phyloP scores from a whole-genome alignment of 2,329 filamentous ascomycete species.

The Escovopsis sp. region DNA sequence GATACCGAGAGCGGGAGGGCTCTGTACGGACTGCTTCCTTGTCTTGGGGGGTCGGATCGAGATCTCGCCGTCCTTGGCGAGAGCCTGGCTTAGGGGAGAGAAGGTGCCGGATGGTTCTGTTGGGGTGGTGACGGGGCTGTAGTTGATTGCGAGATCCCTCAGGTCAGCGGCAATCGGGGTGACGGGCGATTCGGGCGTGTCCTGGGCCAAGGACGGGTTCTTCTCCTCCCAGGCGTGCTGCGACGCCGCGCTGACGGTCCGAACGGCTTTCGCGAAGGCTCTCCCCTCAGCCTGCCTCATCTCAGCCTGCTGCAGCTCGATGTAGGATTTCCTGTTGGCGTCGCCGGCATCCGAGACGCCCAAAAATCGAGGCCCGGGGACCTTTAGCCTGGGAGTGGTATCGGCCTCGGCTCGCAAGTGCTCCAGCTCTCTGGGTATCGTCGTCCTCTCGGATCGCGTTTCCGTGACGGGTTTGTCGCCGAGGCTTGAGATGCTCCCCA shows the following conservation, averaged over 20 bases:
- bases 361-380: slow-evolving; percentile 24
- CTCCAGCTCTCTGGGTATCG: neutral
- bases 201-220: slow-evolving; percentile 7
- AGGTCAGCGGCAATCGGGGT: slow-evolving; percentile 13
- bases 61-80: neutral
- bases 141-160: slow-evolving; percentile 16
- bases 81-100: slow-evolving; percentile 8
- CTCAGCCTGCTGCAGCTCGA: slow-evolving; percentile 42
- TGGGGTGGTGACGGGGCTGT: slow-evolving; percentile 25
- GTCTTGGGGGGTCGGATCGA: slow-evolving; percentile 12
- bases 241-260: slow-evolving; percentile 19
- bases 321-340: slow-evolving; percentile 41
- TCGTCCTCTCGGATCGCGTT: slow-evolving; percentile 6
- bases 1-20: slow-evolving; percentile 11
- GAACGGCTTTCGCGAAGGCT: slow-evolving; percentile 38
- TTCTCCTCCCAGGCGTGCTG: slow-evolving; percentile 19
- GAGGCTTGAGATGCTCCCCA: slow-evolving; percentile 37
- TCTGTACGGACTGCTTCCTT: slow-evolving; percentile 11
- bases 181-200: slow-evolving; percentile 13
- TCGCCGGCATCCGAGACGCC: slow-evolving; percentile 28
- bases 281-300: slow-evolving; percentile 47
- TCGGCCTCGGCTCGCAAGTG: neutral
- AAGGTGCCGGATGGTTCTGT: slow-evolving; percentile 13
- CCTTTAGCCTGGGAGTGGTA: slow-evolving; percentile 18
- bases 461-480: slow-evolving; percentile 7